phyloP scores from a whole-genome alignment of 2,329 filamentous ascomycete species.

The Colletotrichum lentis region DNA sequence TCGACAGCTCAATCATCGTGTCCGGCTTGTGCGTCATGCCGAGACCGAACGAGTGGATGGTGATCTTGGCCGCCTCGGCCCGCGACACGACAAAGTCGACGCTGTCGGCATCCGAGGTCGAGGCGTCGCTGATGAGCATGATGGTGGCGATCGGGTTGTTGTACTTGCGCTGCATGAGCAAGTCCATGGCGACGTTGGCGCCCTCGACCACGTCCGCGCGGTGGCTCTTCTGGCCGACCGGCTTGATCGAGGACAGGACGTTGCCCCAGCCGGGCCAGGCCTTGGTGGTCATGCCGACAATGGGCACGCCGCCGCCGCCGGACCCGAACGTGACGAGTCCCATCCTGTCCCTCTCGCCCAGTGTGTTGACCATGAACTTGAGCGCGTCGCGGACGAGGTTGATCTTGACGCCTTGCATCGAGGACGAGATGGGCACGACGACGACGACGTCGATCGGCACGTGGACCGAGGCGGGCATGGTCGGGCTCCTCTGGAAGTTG shows the following conservation, averaged over 20 bases:
- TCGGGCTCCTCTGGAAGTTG: constrained; percentile 65
- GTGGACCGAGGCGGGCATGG: constrained; percentile 68
- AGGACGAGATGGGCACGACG: constrained; percentile 95
- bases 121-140: constrained; percentile 95
- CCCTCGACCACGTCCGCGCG: constrained; percentile 97
- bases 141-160: constrained; percentile 96
- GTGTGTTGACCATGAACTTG: constrained; percentile 86
- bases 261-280: constrained; percentile 91
- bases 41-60: constrained; percentile 95
- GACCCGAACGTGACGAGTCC: constrained; percentile 97
- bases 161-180: constrained; percentile 96
- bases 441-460: constrained; percentile 95
- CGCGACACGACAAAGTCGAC: constrained; percentile 97
- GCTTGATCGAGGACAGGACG: constrained; percentile 85
- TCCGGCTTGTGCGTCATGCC: constrained; percentile 98
- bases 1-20: constrained; percentile 97
- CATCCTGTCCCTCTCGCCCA: constrained; percentile 95
- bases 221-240: constrained; percentile 95
- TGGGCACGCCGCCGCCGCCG: constrained; percentile 87
- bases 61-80: constrained; percentile 96
- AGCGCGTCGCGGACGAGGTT: constrained; percentile 90
- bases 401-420: constrained; percentile 99
- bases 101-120: constrained; percentile 90
- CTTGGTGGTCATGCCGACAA: constrained; percentile 98
- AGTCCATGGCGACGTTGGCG: constrained; percentile 96